Percentiles rank a stretch among this genome's conserved stretches.
phyloP scores from a whole-genome alignment of 495 filamentous ascomycete genomes.

The Peziza echinospora region DNA sequence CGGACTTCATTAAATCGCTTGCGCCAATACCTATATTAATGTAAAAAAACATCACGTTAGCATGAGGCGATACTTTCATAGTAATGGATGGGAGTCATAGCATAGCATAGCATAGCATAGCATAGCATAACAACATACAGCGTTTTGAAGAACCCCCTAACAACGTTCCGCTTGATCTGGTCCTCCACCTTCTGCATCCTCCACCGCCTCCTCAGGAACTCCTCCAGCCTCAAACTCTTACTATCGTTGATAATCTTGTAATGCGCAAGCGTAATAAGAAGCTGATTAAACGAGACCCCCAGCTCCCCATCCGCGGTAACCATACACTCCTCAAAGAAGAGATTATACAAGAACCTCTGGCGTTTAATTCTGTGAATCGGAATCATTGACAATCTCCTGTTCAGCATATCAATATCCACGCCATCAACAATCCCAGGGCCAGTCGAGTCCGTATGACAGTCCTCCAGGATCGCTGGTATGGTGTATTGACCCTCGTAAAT shows the following conservation, averaged over 20 bases:
- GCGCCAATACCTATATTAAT: constrained; percentile 41
- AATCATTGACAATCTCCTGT: constrained; percentile 50
- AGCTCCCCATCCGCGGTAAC: constrained; percentile 73
- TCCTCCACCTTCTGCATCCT: constrained; percentile 92
- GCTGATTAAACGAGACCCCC: constrained; percentile 77
- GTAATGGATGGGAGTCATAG: background rate
- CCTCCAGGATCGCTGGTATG: constrained; percentile 59
- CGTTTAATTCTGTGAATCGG: constrained; percentile 50
- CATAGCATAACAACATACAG: constrained; percentile 36
- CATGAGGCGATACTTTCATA: background rate
- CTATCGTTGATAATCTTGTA: constrained; percentile 98
- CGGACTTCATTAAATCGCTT: constrained; percentile 51
- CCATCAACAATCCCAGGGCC: constrained; percentile 38
- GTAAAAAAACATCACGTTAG: background rate
- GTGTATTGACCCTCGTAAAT: constrained; percentile 70
- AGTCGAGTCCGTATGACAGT: constrained; percentile 40
- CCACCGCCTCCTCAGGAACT: constrained; percentile 78
- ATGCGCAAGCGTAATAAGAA: constrained; percentile 94
- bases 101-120: background rate
- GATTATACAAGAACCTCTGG: constrained; percentile 57
- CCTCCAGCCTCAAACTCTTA: constrained; percentile 85
- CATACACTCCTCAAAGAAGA: constrained; percentile 89
- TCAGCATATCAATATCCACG: constrained; percentile 57
- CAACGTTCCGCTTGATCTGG: constrained; percentile 67
- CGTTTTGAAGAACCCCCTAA: constrained; percentile 90